Evolutionary conservation across 169 alveolate species (phyloP), one percentile per base, ranked within the genome.

Genomic region (Cryptosporidium ubiquitum): DNA sequence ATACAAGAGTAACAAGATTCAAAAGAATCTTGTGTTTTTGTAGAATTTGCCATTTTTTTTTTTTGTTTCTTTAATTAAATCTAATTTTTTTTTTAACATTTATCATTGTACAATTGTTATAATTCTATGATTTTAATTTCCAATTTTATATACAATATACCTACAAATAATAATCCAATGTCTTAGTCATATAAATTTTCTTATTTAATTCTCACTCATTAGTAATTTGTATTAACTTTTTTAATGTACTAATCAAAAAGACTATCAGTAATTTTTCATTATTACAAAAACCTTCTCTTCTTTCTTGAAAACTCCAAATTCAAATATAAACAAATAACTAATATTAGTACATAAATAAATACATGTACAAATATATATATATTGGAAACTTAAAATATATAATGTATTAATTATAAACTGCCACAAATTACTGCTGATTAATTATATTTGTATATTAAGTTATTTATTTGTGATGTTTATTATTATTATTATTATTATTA

Each of bases 21-120:
- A 29, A 60, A 79, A 14, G 86, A 79, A 60, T 79, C 86, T 20
- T 73, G 70, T 31, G 70, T 51, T 73, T 49, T 49, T 33, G 70
- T 33, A 10, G 70, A 73, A 49, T 31, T 73, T 73, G 70, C 12
- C 70, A 73, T 61, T 35, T 61, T 18, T 57, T 10, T 57, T 5
- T 42, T 12, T 1, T 52, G 10, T n/a, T 16, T 52, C 10, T 52
- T 18, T 52, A 52, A 42, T 9, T 7, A 42, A 42, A 10, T 42
- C 64, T 16, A 20, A 23, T 52, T n/a, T 23, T 16, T 52, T 18
- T 52, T 18, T 52, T 23, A 49, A 52, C 33, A 6, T 10, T 3
- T 18, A 52, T 52, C 33, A 42, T 42, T 42, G n/a, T 9, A 42
- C 18, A 18, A 42, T 10, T 42, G 7, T 42, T 42, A 7, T n/a